Base-by-base conservation (phyloP, 2,329 filamentous ascomycete genomes). In the Scedosporium dehoogii region DNA sequence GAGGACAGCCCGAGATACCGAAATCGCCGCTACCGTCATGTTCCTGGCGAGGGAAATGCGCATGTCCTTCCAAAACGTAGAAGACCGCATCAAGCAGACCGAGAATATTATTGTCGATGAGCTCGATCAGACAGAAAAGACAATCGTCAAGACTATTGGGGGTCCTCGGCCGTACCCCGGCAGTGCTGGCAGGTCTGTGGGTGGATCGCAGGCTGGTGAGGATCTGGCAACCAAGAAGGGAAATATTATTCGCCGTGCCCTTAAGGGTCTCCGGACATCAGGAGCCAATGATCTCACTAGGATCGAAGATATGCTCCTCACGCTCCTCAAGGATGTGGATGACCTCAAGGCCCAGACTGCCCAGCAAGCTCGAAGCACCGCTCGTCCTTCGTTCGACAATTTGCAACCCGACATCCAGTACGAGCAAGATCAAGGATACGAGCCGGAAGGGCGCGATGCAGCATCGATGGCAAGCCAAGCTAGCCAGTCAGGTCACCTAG, bases 31-130 rank as follows among this genome's bases (percentile, higher is more conserved):
- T 57, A 93, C 94, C 0, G 84, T 99, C 38, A 94, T 99, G 65
- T 88, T 93, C 64, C 92, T 92, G 62, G 93, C 94, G 3, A 88
- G 94, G 12, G 94, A 99, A 75, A 97, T 97, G 92, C 91, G 93
- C 66, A 96, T 90, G 68, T 96, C 91, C 0, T 96, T 97, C 71
- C 91, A 96, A 67, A 92, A 96, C 69, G 90, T 99, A 82, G 97
- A 94, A 79, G 89, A 88, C 66, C 88, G 96, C 70, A 89, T 99
- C 65, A 88, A 89, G 59, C 89, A 96, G 67, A 93, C 96, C 64
- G 93, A 97, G 70, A 90, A 91, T 64, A 84, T 92, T 70, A 89
- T 97, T 70, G 91, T 97, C 74, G 87, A 89, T 46, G 87, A 90
- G 65, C 89, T 90, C n/a, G 89, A 90, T 69, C 91, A 93, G 70